Percentiles rank a stretch among this genome's conserved stretches.
Conservation (phyloP, 768 basidiomycete genomes). For the Fistulinella prunicolor region DNA sequence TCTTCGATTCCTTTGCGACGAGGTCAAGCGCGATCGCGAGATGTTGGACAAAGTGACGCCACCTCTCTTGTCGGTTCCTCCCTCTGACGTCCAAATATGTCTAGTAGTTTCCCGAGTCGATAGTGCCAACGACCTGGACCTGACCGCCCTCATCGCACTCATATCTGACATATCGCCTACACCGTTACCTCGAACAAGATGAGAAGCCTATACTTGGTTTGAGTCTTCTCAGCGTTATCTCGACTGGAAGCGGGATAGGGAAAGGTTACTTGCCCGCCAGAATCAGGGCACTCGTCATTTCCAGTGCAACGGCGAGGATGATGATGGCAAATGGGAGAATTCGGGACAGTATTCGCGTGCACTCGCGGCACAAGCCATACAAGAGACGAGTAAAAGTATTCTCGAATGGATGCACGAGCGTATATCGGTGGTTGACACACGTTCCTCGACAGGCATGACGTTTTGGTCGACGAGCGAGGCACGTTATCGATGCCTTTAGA, state of each 20-base stretch:
- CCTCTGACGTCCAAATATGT: constrained; percentile 12
- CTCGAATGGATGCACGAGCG: constrained; percentile 62
- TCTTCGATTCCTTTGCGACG: constrained; percentile 38
- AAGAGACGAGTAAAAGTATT: constrained; percentile 62
- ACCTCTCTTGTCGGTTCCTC: neutral
- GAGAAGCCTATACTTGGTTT: no score
- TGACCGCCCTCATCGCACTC: no score
- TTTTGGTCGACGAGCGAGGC: constrained; percentile 87
- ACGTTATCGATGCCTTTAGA: constrained; percentile 65
- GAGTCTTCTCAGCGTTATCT: no score
- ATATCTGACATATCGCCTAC: no score
- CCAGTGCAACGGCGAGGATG: no score
- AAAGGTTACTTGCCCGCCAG: no score
- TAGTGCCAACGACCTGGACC: no score
- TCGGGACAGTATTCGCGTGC: constrained; percentile 63
- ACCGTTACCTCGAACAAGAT: no score
- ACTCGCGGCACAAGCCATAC: constrained; percentile 66
- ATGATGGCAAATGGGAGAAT: constrained; percentile 24
- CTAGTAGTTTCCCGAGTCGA: constrained; percentile 50
- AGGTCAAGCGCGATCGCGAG: constrained; percentile 44
- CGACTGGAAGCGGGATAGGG: no score
- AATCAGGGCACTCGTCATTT: no score
- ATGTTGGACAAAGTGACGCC: constrained; percentile 22
- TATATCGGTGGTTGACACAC: constrained; percentile 20
- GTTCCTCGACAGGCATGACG: constrained; percentile 32